Conservation (phyloP, 2,329 filamentous ascomycete genomes). For the Beauveria brongniartii region DNA sequence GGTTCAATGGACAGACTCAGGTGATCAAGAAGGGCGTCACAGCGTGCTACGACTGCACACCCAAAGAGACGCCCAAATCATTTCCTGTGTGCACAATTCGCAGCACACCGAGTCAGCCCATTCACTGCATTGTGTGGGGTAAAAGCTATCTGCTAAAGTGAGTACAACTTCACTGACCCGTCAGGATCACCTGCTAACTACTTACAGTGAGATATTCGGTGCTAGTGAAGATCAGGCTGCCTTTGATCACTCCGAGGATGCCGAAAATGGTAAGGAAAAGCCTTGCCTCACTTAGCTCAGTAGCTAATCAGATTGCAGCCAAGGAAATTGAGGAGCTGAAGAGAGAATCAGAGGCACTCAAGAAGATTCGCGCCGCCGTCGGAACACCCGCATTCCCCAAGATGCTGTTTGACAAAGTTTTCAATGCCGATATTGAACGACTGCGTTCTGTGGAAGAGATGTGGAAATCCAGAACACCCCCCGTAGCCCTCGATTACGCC, state of each 20-base stretch:
- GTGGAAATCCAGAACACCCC: slow-evolving; percentile 80
- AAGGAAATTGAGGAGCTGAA: slow-evolving; percentile 82
- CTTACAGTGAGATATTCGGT: slow-evolving; percentile 69
- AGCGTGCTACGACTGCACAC: slow-evolving; percentile 92
- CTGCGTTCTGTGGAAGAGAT: slow-evolving; percentile 85
- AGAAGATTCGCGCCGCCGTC: slow-evolving; percentile 73
- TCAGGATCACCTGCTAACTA: background rate
- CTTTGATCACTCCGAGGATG: slow-evolving; percentile 71
- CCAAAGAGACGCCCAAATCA: slow-evolving; percentile 82
- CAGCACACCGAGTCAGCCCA: slow-evolving; percentile 90
- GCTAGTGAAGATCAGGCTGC: slow-evolving; percentile 77
- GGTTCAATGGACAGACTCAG: slow-evolving; percentile 96
- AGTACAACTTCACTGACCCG: slow-evolving; percentile 14
- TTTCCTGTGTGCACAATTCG: slow-evolving; percentile 97
- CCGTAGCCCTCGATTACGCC: slow-evolving; percentile 64
- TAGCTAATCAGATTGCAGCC: slow-evolving; percentile 27
- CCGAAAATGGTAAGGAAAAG: slow-evolving; percentile 58
- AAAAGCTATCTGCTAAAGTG: slow-evolving; percentile 88
- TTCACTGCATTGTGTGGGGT: slow-evolving; percentile 98
- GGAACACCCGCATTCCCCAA: slow-evolving; percentile 69
- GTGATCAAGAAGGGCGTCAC: slow-evolving; percentile 88
- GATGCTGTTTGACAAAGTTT: slow-evolving; percentile 89
- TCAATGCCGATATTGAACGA: slow-evolving; percentile 73
- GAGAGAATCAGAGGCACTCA: slow-evolving; percentile 74
- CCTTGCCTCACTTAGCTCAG: slow-evolving; percentile 12